Conservation (phyloP, 805 yeast genomes). For the Starmerella asiatica region DNA sequence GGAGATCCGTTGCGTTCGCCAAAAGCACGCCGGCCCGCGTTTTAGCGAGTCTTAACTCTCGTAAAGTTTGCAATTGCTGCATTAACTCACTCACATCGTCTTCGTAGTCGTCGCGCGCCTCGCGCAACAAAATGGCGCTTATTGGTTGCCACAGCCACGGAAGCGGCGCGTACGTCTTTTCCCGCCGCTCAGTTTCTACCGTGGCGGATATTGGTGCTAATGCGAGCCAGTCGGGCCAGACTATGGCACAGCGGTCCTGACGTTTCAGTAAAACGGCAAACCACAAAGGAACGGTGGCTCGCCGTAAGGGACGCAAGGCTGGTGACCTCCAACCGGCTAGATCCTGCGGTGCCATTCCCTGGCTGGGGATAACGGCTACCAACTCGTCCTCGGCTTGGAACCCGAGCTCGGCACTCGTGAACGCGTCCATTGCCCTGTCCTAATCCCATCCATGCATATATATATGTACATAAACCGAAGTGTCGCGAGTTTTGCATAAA, state of each 20-base stretch:
- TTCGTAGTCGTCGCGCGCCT: conserved; percentile 64
- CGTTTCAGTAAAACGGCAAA: conserved; percentile 67
- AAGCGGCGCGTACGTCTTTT: conserved; percentile 41
- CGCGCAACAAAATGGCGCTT: conserved; percentile 51
- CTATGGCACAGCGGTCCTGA: conserved; percentile 73
- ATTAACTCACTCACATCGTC: conserved; percentile 62
- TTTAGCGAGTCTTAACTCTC: conserved; percentile 71
- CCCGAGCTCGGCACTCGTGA: conserved; percentile 44
- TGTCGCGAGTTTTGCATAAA: too few species aligned
- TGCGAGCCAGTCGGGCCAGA: conserved; percentile 76
- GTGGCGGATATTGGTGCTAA: conserved; percentile 38
- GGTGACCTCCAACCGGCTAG: conserved; percentile 54
- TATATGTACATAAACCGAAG: too few species aligned
- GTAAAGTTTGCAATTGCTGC: conserved; percentile 61
- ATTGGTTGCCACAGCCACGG: conserved; percentile 88
- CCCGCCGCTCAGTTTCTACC: conserved; percentile 52
- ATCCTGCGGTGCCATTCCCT: conserved; percentile 48
- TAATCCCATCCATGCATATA: too few species aligned
- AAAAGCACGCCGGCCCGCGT: conserved; percentile 65
- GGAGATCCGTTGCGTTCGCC: conserved; percentile 70
- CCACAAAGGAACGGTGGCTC: conserved; percentile 72
- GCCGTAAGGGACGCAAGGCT: conserved; percentile 48
- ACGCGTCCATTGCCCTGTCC: conserved; percentile 2
- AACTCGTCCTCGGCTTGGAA: conserved; percentile 73
- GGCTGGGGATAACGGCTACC: conserved; percentile 66